phyloP scores from a whole-genome alignment of 139 green algal genomes.

The Micromonas pusilla region DNA sequence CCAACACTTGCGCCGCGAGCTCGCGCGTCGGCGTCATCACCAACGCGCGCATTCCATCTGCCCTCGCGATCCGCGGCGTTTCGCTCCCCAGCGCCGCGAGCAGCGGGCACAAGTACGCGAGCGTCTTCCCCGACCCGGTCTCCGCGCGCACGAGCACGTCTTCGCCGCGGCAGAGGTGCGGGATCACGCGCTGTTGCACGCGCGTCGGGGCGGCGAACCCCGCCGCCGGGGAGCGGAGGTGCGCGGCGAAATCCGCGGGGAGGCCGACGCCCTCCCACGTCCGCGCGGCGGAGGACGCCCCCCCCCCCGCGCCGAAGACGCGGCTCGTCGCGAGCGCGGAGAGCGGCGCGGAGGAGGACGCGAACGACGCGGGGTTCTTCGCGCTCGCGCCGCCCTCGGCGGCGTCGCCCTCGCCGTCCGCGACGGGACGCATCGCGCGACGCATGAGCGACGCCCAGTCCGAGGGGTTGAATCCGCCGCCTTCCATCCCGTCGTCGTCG shows the following conservation, averaged over 20 bases:
- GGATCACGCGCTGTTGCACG: constrained; percentile 13
- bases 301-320: constrained; percentile 2
- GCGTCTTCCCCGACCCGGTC: constrained; percentile 23
- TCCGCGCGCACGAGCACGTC: constrained; percentile 19
- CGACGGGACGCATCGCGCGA: not conserved
- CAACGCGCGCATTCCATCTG: constrained; percentile 19
- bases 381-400: not conserved
- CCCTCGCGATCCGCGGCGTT: not conserved
- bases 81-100: not conserved
- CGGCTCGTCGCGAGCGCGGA: not conserved
- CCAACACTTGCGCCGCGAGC: constrained; percentile 9
- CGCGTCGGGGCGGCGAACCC: constrained; percentile 6
- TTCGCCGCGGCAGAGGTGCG: not conserved
- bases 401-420: not conserved
- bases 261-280: not conserved
- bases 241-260: not conserved
- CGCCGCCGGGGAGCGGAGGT: not conserved
- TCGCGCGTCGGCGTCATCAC: constrained; percentile 21
- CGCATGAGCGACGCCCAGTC: constrained; percentile 23
- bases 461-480: not conserved
- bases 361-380: not conserved
- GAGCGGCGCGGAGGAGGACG: not conserved
- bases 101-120: constrained; percentile 15
- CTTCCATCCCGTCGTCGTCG: not conserved
- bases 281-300: too few species aligned